These are phyloP conservation scores for Ceriops tagal DNA, from an alignment of 345 rosid species.

Conservation along the genomic window DNA sequence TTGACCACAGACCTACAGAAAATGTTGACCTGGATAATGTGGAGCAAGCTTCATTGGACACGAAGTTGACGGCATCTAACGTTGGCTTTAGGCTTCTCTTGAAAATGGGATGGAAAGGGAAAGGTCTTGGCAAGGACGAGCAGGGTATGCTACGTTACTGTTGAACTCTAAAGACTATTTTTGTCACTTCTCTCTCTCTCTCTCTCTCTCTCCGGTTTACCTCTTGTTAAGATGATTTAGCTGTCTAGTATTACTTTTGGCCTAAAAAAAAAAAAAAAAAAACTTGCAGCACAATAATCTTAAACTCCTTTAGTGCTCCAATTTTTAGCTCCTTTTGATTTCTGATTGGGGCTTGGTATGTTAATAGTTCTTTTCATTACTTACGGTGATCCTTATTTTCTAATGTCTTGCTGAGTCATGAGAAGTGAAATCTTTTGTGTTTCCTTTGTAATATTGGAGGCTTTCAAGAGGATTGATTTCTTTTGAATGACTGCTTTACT, in stretches of 20 bases:
- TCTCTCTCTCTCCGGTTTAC: no score
- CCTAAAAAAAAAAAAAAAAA: no score
- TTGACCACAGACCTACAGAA: conserved; percentile 63
- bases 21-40: conserved; percentile 85
- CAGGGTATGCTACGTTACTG: conserved; percentile 49
- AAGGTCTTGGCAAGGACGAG: conserved; percentile 93
- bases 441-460: neutral
- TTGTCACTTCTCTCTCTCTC: no score
- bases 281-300: no score
- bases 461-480: neutral
- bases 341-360: no score
- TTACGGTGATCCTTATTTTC: neutral
- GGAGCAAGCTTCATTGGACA: conserved; percentile 85
- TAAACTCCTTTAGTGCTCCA: no score
- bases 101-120: conserved; percentile 99
- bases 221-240: no score
- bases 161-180: neutral
- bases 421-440: neutral
- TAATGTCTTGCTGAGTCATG: neutral
- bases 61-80: conserved; percentile 73
- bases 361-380: no score
- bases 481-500: neutral
- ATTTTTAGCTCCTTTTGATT: no score
- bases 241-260: no score
- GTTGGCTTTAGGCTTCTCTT: conserved; percentile 92